Evolutionary conservation across 2,329 filamentous ascomycete genomes (phyloP).

Genomic region (Chaetomium strumarium): DNA sequence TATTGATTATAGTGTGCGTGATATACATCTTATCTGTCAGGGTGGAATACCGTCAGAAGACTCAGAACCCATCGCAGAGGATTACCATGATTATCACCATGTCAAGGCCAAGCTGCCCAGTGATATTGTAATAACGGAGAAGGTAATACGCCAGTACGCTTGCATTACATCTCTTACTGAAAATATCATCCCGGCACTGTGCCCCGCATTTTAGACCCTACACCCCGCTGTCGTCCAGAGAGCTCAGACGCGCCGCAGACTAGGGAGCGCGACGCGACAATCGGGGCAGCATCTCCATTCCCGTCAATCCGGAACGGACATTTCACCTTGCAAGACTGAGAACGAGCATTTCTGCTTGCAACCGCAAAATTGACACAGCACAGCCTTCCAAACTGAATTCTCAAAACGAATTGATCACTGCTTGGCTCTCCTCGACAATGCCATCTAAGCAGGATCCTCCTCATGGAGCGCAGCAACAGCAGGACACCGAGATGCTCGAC

Average conservation of each 20-base stretch:
- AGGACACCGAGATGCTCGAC: conserved; percentile 13
- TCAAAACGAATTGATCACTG: background rate
- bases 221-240: conserved; percentile 2
- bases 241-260: background rate
- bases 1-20: too few relatives aligned
- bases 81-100: too few relatives aligned
- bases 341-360: background rate
- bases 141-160: too few relatives aligned
- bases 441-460: conserved; percentile 3
- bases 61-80: too few relatives aligned
- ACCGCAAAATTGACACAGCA: background rate
- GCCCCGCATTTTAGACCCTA: background rate
- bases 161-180: too few relatives aligned
- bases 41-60: too few relatives aligned
- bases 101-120: too few relatives aligned
- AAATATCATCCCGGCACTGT: background rate
- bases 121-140: too few relatives aligned
- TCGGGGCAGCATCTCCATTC: background rate
- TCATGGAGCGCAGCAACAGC: background rate
- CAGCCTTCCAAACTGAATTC: background rate
- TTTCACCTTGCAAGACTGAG: background rate
- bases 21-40: too few relatives aligned
- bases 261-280: conserved; percentile 6
- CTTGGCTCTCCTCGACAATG: background rate
- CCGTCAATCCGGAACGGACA: background rate